phyloP scores from a whole-genome alignment of 148 eudicot species.

The Polygonum aviculare region DNA sequence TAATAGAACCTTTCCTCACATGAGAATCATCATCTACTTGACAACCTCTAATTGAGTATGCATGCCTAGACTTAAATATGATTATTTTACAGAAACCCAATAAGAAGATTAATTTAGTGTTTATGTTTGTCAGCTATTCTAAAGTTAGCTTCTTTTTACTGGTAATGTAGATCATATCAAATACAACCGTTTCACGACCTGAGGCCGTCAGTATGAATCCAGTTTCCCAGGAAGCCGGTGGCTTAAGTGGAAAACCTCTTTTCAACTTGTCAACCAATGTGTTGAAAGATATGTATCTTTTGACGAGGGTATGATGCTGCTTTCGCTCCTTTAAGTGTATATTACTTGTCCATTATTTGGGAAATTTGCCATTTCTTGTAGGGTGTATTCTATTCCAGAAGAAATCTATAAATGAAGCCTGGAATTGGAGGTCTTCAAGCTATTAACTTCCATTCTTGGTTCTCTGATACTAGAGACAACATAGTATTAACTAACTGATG shows the following conservation, averaged over 20 bases:
- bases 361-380: neutral
- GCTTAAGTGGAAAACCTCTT: constrained; percentile 97
- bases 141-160: constrained; percentile 11
- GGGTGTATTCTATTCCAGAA: neutral
- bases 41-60: too few relatives aligned
- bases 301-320: constrained; percentile 60
- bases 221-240: constrained; percentile 70
- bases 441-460: neutral
- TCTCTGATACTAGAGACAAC: neutral
- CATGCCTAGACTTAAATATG: neutral
- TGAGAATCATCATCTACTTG: too few relatives aligned
- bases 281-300: constrained; percentile 77
- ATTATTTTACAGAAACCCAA: neutral
- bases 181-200: constrained; percentile 95
- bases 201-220: constrained; percentile 47
- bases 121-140: neutral
- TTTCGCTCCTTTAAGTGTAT: neutral
- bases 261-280: constrained; percentile 64
- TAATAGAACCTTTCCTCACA: too few relatives aligned
- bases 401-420: neutral
- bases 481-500: neutral
- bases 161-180: constrained; percentile 71
- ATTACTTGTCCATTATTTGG: neutral
- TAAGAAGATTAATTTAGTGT: neutral
- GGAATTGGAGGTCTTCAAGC: neutral